Evolutionary conservation across 495 filamentous ascomycete genomes (phyloP).

Genomic region (Penicillium coprophilum): DNA sequence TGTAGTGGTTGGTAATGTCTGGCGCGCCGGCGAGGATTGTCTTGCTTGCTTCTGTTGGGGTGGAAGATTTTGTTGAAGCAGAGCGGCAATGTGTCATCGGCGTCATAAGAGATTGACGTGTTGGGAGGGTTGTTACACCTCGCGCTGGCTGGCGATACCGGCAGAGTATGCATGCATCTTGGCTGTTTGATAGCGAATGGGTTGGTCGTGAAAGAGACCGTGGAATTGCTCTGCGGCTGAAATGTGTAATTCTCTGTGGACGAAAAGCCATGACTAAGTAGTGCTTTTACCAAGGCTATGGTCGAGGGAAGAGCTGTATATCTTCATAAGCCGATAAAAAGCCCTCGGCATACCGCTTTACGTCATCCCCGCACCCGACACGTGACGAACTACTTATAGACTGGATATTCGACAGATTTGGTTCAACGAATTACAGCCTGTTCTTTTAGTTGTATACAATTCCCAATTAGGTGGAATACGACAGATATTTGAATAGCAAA

Average conservation of each 20-base stretch:
- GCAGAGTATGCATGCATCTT: constrained; percentile 9
- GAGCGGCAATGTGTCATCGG: constrained; percentile 8
- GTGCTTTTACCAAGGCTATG: not conserved
- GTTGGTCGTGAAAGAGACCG: not conserved
- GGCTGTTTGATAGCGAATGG: not conserved
- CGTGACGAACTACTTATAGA: constrained; percentile 12
- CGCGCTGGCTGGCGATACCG: constrained; percentile 7
- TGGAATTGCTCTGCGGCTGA: constrained; percentile 7
- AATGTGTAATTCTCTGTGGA: constrained; percentile 12
- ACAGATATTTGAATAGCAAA: not conserved
- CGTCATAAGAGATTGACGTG: not conserved
- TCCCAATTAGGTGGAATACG: not conserved
- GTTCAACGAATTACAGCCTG: not conserved
- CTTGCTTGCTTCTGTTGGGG: constrained; percentile 8
- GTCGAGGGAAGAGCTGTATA: not conserved
- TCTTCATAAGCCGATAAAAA: constrained; percentile 6
- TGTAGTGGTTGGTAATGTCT: constrained; percentile 68
- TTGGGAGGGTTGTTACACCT: not conserved
- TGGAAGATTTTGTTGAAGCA: constrained; percentile 24
- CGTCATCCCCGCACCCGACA: constrained; percentile 23
- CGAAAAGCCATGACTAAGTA: constrained; percentile 17
- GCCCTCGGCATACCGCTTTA: constrained; percentile 13
- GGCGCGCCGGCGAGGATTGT: constrained; percentile 25
- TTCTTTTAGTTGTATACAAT: not conserved
- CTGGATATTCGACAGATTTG: not conserved